Conservation (phyloP, 352 stramenopile genomes). For the Phytophthora capsici region DNA sequence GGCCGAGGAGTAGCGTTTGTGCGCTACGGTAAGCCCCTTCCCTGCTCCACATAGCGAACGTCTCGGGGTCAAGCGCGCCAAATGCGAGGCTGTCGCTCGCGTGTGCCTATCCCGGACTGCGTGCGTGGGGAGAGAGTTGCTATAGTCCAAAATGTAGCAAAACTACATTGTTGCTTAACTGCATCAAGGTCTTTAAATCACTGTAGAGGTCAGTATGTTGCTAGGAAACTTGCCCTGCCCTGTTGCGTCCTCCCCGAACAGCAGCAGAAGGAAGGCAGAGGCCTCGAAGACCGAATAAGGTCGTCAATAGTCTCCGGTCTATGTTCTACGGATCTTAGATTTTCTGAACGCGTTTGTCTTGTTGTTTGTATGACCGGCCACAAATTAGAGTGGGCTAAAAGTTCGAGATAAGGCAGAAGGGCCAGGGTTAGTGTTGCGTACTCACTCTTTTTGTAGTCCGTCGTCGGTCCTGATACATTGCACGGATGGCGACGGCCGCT, state of each 20-base stretch:
- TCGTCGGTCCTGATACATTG: slow-evolving; percentile 49
- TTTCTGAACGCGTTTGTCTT: slow-evolving; percentile 25
- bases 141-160: not conserved
- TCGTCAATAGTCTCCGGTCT: slow-evolving; percentile 14
- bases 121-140: not conserved
- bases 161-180: not conserved
- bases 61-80: not conserved
- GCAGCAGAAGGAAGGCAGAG: slow-evolving; percentile 6
- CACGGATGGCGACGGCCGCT: slow-evolving; percentile 40
- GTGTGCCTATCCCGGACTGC: slow-evolving; percentile 29
- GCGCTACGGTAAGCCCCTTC: slow-evolving; percentile 26
- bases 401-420: slow-evolving; percentile 38
- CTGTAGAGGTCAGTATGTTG: not conserved
- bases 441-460: slow-evolving; percentile 35
- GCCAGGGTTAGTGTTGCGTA: slow-evolving; percentile 30
- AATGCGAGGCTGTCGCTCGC: slow-evolving; percentile 29
- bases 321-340: slow-evolving; percentile 16
- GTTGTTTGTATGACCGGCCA: slow-evolving; percentile 25
- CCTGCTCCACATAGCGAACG: slow-evolving; percentile 24
- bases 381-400: slow-evolving; percentile 21
- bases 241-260: slow-evolving; percentile 20
- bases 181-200: slow-evolving; percentile 3
- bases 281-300: slow-evolving; percentile 34
- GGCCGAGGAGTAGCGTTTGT: slow-evolving; percentile 16
- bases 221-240: slow-evolving; percentile 21